phyloP scores from a whole-genome alignment of 768 basidiomycete species.

The Sistotremastrum niveocremeum region DNA sequence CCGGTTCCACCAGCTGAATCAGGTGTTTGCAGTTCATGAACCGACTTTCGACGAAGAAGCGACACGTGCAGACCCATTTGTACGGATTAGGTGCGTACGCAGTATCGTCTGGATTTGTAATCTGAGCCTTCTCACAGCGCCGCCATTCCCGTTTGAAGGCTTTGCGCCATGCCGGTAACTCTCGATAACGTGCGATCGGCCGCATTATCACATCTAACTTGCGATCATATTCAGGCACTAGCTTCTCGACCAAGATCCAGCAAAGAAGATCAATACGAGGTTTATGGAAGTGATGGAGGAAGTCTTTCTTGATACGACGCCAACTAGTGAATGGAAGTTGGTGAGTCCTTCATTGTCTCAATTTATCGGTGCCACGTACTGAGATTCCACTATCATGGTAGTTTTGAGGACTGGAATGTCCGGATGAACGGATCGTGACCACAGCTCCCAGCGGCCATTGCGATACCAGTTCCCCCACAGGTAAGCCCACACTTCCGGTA shows the following conservation, averaged over 20 bases:
- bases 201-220: conserved; percentile 12
- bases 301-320: conserved; percentile 21
- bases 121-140: conserved; percentile 2
- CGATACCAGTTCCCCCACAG: conserved; percentile 7
- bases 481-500: conserved; percentile 6
- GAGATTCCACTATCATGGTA: conserved; percentile 6
- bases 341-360: too few species aligned
- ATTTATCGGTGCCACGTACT: conserved; percentile 1
- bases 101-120: conserved; percentile 4
- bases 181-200: conserved; percentile 12
- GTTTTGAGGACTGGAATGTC: conserved; percentile 5
- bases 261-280: conserved; percentile 20
- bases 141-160: conserved; percentile 8
- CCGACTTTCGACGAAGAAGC: conserved; percentile 6
- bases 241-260: conserved; percentile 19
- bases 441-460: conserved; percentile 4
- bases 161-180: conserved; percentile 11
- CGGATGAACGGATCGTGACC: not conserved
- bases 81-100: conserved; percentile 7
- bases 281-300: conserved; percentile 20
- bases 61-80: conserved; percentile 13
- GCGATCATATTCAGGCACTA: conserved; percentile 17
- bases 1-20: conserved; percentile 7
- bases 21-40: conserved; percentile 14
- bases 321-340: conserved; percentile 17